Percentiles rank a stretch among this genome's conserved stretches.
Conservation (phyloP, 306 rosid species). For the Dryas octopetala region DNA sequence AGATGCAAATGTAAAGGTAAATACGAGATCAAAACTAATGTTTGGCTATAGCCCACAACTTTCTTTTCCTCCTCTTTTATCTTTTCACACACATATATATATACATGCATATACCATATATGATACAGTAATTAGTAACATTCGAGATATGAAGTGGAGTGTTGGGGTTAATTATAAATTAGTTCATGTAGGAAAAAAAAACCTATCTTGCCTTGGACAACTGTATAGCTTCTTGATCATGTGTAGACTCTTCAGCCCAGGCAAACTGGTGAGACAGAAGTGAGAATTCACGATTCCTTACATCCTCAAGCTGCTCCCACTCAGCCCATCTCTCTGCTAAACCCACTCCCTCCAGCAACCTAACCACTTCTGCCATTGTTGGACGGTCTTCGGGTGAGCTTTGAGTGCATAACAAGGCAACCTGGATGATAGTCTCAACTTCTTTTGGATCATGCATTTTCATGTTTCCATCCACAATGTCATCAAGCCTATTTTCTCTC, state of each 20-base stretch:
- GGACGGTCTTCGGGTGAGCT: slow-evolving; percentile 72
- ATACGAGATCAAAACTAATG: no score
- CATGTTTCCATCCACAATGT: slow-evolving; percentile 74
- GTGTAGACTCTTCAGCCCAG: slow-evolving; percentile 79
- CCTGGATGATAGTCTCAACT: slow-evolving; percentile 65
- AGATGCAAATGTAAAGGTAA: no score
- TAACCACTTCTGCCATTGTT: slow-evolving; percentile 65
- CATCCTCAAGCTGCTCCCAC: slow-evolving; percentile 72
- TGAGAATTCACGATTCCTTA: slow-evolving; percentile 49
- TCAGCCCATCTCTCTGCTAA: slow-evolving; percentile 80
- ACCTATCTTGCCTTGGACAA: slow-evolving; percentile 72
- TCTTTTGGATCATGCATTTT: slow-evolving; percentile 54
- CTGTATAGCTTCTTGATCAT: slow-evolving; percentile 85
- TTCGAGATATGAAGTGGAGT: neutral
- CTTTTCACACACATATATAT: neutral
- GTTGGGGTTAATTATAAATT: neutral
- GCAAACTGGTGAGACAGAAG: slow-evolving; percentile 57
- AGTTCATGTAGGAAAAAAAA: neutral
- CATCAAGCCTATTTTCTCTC: slow-evolving; percentile 72
- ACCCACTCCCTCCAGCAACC: slow-evolving; percentile 62
- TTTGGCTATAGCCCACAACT: neutral
- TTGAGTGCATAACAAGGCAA: slow-evolving; percentile 84
- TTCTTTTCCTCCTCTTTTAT: neutral
- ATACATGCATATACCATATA: neutral
- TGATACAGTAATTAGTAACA: neutral